phyloP scores from a whole-genome alignment of 1,139 yeast species.

The Arxiozyma heterogenica region DNA sequence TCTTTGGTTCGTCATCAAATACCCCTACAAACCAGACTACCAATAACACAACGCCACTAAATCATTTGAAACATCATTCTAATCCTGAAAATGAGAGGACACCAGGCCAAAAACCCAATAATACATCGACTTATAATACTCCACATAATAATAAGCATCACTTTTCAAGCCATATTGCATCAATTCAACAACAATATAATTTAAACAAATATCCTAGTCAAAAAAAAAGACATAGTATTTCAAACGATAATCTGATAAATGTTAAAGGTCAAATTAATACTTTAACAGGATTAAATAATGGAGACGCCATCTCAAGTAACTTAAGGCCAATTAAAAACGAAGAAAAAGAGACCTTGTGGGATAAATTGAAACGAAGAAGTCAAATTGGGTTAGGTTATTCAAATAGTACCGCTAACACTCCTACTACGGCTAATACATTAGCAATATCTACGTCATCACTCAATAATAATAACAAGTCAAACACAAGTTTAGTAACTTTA shows the following conservation, averaged over 20 bases:
- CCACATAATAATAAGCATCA: neutral
- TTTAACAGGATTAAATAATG: neutral
- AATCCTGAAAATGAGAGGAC: neutral
- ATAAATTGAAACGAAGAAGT: constrained; percentile 24
- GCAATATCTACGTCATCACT: neutral
- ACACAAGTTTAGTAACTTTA: constrained; percentile 5
- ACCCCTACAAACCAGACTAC: neutral
- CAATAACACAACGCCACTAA: neutral
- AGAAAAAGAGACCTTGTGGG: constrained; percentile 25
- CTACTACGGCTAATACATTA: neutral
- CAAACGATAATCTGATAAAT: constrained; percentile 11
- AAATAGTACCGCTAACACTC: neutral
- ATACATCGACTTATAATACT: neutral
- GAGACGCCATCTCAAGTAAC: neutral
- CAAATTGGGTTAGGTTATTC: constrained; percentile 12
- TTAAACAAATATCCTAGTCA: neutral
- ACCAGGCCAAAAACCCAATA: neutral
- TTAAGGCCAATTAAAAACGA: constrained; percentile 11
- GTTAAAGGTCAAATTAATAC: neutral
- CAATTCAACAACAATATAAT: neutral
- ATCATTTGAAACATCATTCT: constrained; percentile 1
- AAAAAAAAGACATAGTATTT: constrained; percentile 8
- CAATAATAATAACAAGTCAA: neutral
- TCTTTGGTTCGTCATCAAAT: constrained; percentile 21
- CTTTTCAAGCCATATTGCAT: neutral